phyloP scores from a whole-genome alignment of 1,284 basidiomycete genomes.

The Inonotus obliquus region DNA sequence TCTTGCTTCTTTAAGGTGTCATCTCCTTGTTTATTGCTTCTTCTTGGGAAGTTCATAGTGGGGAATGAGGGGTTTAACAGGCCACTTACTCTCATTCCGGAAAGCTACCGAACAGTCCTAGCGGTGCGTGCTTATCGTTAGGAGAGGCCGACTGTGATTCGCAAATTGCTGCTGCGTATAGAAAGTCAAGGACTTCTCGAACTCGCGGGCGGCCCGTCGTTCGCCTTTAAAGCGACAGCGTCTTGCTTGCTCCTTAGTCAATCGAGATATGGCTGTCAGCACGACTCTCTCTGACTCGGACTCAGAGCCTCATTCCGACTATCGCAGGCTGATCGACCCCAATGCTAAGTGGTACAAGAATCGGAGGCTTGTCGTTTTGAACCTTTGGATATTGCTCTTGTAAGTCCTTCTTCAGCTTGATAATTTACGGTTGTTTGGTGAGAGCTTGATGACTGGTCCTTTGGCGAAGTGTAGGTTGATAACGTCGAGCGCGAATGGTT shows the following conservation, averaged over 20 bases:
- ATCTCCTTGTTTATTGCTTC: neutral
- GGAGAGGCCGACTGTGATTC: neutral
- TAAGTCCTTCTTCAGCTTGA: constrained; percentile 16
- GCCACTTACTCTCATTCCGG: neutral
- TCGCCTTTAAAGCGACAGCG: neutral
- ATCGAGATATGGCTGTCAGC: neutral
- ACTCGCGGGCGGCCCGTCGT: neutral
- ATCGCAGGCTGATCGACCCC: constrained; percentile 22
- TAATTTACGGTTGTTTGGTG: neutral
- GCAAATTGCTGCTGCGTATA: neutral
- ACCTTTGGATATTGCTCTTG: constrained; percentile 35
- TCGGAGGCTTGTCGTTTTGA: constrained; percentile 28
- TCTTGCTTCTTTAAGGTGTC: neutral
- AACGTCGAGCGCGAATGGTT: constrained; percentile 33
- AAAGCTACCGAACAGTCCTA: neutral
- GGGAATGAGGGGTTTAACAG: neutral
- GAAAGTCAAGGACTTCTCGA: neutral
- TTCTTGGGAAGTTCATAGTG: neutral
- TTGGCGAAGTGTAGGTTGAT: constrained; percentile 29
- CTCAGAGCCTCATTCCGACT: constrained; percentile 6
- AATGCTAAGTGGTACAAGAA: constrained; percentile 25
- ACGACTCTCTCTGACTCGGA: neutral
- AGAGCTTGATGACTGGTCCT: neutral
- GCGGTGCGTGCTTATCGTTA: neutral
- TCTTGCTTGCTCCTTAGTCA: neutral